Evolutionary conservation across 345 rosid genomes (phyloP).

Genomic region (Mangifera indica): DNA sequence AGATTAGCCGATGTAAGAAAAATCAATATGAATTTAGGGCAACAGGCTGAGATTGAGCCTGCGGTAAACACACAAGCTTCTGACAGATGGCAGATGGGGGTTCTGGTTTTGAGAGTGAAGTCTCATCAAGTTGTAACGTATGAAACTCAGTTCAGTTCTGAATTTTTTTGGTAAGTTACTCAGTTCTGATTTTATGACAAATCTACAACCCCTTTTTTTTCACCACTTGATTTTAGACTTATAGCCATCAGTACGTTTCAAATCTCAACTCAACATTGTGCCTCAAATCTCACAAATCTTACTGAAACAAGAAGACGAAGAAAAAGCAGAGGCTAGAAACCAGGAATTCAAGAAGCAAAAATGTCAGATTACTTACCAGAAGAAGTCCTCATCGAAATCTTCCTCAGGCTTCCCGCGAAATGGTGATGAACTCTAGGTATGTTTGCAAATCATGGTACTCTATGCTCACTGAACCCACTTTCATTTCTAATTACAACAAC

Average conservation of each 20-base stretch:
- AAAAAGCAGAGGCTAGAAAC: not conserved
- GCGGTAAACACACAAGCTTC: too few relatives aligned
- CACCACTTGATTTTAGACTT: too few relatives aligned
- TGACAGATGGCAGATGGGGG: not conserved
- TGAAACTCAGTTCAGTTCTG: not conserved
- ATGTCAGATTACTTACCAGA: slow-evolving; percentile 11
- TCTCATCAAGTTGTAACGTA: not conserved
- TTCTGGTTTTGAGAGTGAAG: not conserved
- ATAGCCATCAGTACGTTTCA: too few relatives aligned
- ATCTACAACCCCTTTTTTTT: too few relatives aligned
- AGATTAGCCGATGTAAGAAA: too few relatives aligned
- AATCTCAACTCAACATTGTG: too few relatives aligned
- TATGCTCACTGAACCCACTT: not conserved
- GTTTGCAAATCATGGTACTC: slow-evolving; percentile 18
- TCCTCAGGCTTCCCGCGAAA: not conserved
- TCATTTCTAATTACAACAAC: not conserved
- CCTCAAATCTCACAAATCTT: not conserved
- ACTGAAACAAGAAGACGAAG: not conserved
- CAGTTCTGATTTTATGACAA: too few relatives aligned
- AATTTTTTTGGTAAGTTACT: too few relatives aligned
- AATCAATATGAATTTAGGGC: too few relatives aligned
- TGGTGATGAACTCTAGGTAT: not conserved
- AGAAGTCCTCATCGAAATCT: not conserved
- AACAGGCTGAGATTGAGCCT: too few relatives aligned
- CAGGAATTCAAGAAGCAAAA: too few relatives aligned